Conservation (phyloP, 2,329 filamentous ascomycete genomes). For the Trichoderma sp. region DNA sequence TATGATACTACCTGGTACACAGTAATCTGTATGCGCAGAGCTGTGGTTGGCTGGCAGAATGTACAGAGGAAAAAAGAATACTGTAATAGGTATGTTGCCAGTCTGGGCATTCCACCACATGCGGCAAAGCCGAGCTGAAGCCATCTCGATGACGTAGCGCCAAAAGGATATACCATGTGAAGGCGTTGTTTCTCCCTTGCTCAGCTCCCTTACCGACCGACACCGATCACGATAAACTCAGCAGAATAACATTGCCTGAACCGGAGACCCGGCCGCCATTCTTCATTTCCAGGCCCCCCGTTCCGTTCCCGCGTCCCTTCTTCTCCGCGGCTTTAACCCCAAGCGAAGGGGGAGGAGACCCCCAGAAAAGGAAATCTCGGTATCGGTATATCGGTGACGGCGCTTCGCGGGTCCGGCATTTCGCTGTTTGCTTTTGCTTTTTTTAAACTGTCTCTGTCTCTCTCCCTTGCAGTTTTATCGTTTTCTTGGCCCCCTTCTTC, state of each 20-base stretch:
- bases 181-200: neutral
- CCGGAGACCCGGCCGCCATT: neutral
- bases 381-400: neutral
- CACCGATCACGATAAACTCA: neutral
- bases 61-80: neutral
- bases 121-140: slow-evolving; percentile 6
- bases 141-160: slow-evolving; percentile 4
- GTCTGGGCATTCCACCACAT: neutral
- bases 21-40: neutral
- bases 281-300: neutral
- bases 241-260: neutral
- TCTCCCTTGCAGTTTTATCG: neutral
- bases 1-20: neutral
- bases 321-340: neutral
- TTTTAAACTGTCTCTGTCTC: neutral
- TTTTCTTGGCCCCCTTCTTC: neutral
- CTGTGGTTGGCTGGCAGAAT: neutral
- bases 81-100: neutral
- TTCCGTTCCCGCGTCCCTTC: neutral
- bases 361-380: neutral
- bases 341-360: neutral
- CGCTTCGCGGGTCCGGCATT: neutral
- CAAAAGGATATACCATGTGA: neutral
- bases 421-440: neutral
- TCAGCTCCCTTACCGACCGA: neutral